These are phyloP conservation scores for Stagonosporopsis chrysanthemi DNA, from an alignment of 2,329 filamentous ascomycete species.

Conservation along the genomic window DNA sequence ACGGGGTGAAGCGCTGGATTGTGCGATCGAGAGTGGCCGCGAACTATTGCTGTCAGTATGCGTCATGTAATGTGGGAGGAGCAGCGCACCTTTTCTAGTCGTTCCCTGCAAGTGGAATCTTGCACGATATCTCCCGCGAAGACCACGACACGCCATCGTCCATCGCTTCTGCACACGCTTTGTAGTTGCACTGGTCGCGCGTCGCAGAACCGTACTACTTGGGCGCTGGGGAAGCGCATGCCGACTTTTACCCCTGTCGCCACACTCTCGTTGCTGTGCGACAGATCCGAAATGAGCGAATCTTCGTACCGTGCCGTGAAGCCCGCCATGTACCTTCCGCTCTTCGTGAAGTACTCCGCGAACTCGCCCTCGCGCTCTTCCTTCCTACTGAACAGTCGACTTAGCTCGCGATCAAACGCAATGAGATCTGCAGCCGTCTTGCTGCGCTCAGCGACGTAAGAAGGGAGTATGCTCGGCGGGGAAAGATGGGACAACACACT, in stretches of 20 bases:
- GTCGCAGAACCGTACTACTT: conserved; percentile 67
- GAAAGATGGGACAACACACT: conserved; percentile 56
- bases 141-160: conserved; percentile 60
- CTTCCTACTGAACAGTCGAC: conserved; percentile 61
- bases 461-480: conserved; percentile 63
- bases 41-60: conserved; percentile 24
- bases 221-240: conserved; percentile 61
- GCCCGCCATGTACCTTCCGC: conserved; percentile 67
- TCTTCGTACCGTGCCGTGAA: conserved; percentile 63
- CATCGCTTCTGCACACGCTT: conserved; percentile 59
- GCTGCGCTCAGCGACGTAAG: conserved; percentile 67
- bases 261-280: conserved; percentile 42
- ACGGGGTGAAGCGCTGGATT: conserved; percentile 54
- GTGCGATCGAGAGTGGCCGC: conserved; percentile 36
- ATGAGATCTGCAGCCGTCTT: conserved; percentile 61
- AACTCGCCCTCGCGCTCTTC: conserved; percentile 59
- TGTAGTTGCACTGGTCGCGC: conserved; percentile 63
- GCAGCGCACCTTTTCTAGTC: conserved; percentile 50
- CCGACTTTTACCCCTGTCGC: conserved; percentile 53
- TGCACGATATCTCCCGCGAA: conserved; percentile 57
- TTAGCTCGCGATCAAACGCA: conserved; percentile 64
- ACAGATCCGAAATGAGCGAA: conserved; percentile 56
- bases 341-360: conserved; percentile 63
- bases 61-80: fast-evolving
- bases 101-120: conserved; percentile 25